These are phyloP conservation scores for Penicillium brasilianum DNA, from an alignment of 2,329 filamentous ascomycete genomes.

Conservation along the genomic window DNA sequence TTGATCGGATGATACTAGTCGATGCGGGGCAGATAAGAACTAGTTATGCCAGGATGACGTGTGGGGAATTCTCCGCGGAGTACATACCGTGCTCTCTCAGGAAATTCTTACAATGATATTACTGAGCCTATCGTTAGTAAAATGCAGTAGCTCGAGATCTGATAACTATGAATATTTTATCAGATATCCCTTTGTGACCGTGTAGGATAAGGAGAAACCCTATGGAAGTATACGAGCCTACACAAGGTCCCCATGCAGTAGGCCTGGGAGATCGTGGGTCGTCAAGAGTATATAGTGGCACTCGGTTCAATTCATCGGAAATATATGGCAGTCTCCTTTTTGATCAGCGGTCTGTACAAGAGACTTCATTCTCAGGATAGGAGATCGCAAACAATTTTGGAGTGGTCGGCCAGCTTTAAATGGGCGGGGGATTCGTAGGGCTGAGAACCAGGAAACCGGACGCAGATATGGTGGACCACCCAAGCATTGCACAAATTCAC, in stretches of 20 bases:
- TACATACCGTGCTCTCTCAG: background rate
- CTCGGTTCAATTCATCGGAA: background rate
- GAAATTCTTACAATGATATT: background rate
- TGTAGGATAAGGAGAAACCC: background rate
- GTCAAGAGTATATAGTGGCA: background rate
- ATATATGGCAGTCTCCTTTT: background rate
- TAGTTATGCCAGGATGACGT: background rate
- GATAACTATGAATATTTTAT: background rate
- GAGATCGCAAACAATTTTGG: too few relatives aligned
- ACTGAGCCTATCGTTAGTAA: background rate
- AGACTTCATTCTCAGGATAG: too few relatives aligned
- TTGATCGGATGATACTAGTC: background rate
- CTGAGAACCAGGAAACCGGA: background rate
- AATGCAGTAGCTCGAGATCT: background rate
- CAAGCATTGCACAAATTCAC: background rate
- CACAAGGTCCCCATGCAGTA: background rate
- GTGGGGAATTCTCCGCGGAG: background rate
- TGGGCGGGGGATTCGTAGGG: background rate
- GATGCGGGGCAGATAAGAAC: slow-evolving; percentile 5
- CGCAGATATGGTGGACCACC: background rate
- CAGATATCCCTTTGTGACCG: background rate
- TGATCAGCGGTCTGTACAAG: too few relatives aligned
- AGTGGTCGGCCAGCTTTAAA: background rate
- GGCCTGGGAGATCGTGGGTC: background rate
- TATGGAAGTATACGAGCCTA: background rate